Evolutionary conservation across 2,329 filamentous ascomycete genomes (phyloP), one percentile per base, ranked within the genome.

Genomic region (Trichoderma afroharzianum): DNA sequence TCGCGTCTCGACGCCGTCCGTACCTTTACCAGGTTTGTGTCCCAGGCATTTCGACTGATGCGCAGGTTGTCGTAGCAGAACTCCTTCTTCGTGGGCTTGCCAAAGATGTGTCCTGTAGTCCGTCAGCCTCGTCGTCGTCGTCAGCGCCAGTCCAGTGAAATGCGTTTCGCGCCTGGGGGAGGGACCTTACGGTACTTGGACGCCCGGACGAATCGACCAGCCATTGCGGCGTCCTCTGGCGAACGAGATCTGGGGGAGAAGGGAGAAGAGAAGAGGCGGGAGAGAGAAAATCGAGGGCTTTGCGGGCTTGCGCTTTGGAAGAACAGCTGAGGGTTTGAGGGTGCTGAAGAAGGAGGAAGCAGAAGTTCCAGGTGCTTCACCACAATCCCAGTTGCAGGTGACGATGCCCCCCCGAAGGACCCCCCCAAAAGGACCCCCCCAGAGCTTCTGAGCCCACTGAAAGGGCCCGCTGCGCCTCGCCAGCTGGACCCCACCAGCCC

Each of bases 11-110:
- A 21, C 14, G 24, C 39, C n/a, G 57, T 58, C 28, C 87, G 81
- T 82, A 97, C 94, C 92, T 98, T 98, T 85, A 98, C 89, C 80
- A 99, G 86, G 85, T 99, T 99, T 79, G 95, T 98, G 83, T 99
- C 96, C 96, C 96, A 99, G 70, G 96, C 96, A 90, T 99, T 99
- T 83, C 92, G 93, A 80, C 94, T 98, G 83, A 99, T 94, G 81
- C 94, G 93, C 77, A 99, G 86, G 83, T 98, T 98, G 83, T 99
- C 96, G 85, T 98, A 99, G 87, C 95, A 98, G 88, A 93, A 93
- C 82, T 99, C 96, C 89, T 97, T 98, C 84, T 93, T 92, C 76
- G 95, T 97, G 74, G 94, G 86, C 85, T 97, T 96, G 81, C 96
- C 96, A 86, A 98, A 99, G 85, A 99, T 93, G 88, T 99, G 96